Evolutionary conservation across 768 basidiomycete species (phyloP).

Genomic region (Mycena galericulata): DNA sequence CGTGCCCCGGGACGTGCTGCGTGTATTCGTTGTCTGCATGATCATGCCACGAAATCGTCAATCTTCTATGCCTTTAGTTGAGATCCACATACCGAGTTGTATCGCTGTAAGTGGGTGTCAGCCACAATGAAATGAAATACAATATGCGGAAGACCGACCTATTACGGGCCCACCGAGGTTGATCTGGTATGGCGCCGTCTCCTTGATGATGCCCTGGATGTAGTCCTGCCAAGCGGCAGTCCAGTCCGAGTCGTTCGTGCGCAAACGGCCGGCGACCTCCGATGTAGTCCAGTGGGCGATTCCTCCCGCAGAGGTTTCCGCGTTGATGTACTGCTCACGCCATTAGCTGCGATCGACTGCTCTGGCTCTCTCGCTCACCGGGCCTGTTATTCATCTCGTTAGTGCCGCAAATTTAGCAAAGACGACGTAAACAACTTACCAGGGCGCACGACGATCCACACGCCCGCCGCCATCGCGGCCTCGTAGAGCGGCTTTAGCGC

Average conservation of each 20-base stretch:
- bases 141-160: conserved; percentile 60
- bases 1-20: conserved; percentile 57
- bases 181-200: conserved; percentile 75
- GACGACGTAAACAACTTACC: conserved; percentile 52
- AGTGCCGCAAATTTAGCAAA: too few species aligned
- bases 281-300: conserved; percentile 79
- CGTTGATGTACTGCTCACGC: conserved; percentile 71
- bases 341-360: too few species aligned
- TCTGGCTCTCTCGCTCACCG: too few species aligned
- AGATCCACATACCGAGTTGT: conserved; percentile 18
- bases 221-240: conserved; percentile 79
- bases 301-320: conserved; percentile 85
- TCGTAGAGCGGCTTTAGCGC: conserved; percentile 79
- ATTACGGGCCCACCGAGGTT: conserved; percentile 82
- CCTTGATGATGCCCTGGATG: conserved; percentile 71
- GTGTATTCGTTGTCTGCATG: conserved; percentile 79
- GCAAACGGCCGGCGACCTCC: conserved; percentile 71
- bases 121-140: conserved; percentile 44
- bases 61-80: background rate
- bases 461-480: conserved; percentile 76
- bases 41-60: background rate
- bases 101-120: conserved; percentile 18
- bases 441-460: conserved; percentile 85
- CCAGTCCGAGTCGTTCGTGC: conserved; percentile 82
- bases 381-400: too few species aligned